A percentile compares a stretch with the other conserved stretches of the same genome.
phyloP scores from a whole-genome alignment of 2,329 filamentous ascomycete genomes.

The Magnaporthiopsis rhizophila region DNA sequence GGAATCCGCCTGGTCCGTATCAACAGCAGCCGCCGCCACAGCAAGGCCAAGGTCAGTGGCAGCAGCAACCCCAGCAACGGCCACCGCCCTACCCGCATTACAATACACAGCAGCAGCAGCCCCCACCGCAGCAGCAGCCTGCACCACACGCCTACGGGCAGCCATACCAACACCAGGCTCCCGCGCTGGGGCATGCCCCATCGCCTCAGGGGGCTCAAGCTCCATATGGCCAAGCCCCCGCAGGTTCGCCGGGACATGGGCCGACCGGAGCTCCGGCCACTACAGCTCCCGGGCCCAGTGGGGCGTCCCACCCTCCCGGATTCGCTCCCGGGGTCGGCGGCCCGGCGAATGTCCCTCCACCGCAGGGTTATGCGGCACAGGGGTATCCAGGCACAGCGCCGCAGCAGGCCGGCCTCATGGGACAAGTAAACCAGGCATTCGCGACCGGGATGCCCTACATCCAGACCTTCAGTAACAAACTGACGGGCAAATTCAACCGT shows the following conservation, averaged over 20 bases:
- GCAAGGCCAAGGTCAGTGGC: not conserved
- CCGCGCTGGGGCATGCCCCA: not conserved
- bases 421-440: not conserved
- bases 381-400: not conserved
- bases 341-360: not conserved
- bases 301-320: not conserved
- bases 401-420: not conserved
- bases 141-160: not conserved
- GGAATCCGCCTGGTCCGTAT: not conserved
- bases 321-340: not conserved
- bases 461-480: slow-evolving; percentile 1
- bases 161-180: not conserved
- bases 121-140: not conserved
- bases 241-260: not conserved
- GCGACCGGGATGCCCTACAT: not conserved
- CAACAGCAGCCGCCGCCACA: not conserved
- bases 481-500: not conserved
- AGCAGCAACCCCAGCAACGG: not conserved
- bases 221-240: not conserved
- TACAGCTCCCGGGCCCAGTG: not conserved
- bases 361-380: not conserved
- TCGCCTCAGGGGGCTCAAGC: not conserved
- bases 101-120: not conserved
- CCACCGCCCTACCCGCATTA: not conserved
- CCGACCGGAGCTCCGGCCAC: not conserved